Evolutionary conservation across 2,329 filamentous ascomycete genomes (phyloP).

Genomic region (Aspergillus sp.): DNA sequence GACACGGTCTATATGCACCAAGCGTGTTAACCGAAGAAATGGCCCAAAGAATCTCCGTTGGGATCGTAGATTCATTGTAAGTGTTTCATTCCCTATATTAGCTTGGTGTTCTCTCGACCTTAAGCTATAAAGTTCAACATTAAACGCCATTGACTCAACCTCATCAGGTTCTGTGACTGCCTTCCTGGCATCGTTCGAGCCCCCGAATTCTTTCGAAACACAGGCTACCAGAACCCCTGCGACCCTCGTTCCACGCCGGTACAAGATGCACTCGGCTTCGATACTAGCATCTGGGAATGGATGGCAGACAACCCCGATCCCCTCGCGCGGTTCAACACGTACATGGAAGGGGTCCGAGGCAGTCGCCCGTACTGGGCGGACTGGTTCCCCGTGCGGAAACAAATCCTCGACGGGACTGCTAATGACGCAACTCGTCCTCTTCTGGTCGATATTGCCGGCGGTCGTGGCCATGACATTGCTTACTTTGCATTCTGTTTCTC

Average conservation of each 20-base stretch:
- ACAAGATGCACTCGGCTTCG: constrained; percentile 12
- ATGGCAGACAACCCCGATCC: not conserved
- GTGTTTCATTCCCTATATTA: too few relatives aligned
- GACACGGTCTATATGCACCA: too few relatives aligned
- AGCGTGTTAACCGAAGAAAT: too few relatives aligned
- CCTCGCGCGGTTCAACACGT: constrained; percentile 4
- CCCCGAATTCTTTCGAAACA: constrained; percentile 11
- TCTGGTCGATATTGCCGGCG: constrained; percentile 13
- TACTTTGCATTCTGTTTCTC: not conserved
- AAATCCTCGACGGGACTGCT: not conserved
- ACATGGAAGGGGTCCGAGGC: constrained; percentile 12
- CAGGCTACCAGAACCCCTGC: constrained; percentile 7
- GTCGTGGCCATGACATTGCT: not conserved
- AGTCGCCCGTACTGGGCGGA: constrained; percentile 10
- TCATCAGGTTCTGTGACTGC: too few relatives aligned
- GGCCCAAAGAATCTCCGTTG: too few relatives aligned
- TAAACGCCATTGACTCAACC: too few relatives aligned
- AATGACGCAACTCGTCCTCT: not conserved
- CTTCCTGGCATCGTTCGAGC: too few relatives aligned
- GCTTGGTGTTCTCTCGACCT: too few relatives aligned
- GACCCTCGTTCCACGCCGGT: constrained; percentile 1
- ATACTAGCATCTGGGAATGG: constrained; percentile 9
- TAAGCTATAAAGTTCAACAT: too few relatives aligned
- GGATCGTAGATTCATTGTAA: too few relatives aligned
- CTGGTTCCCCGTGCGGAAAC: constrained; percentile 12